These are phyloP conservation scores for Curvularia hawaiiensis DNA, from an alignment of 2,329 filamentous ascomycete species.

Conservation along the genomic window DNA sequence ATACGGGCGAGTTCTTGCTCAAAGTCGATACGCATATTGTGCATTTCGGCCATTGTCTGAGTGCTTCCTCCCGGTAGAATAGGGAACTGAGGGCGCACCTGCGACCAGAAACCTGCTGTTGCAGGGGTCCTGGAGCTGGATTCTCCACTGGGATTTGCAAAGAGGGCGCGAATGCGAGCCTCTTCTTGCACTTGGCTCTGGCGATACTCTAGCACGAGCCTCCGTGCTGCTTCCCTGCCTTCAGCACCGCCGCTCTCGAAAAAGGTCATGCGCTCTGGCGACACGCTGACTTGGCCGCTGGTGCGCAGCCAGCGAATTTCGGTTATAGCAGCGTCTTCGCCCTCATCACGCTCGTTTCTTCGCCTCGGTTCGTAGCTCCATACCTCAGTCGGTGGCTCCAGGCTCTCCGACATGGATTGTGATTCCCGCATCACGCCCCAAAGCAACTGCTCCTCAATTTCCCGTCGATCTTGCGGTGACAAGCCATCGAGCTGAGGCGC, in stretches of 20 bases:
- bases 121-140: not conserved
- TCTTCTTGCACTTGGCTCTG: not conserved
- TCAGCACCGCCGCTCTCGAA: conserved; percentile 1
- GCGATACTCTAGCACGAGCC: not conserved
- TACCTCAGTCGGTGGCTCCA: conserved; percentile 26
- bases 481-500: conserved; percentile 30
- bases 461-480: conserved; percentile 32
- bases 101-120: not conserved
- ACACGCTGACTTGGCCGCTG: not conserved
- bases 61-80: not conserved
- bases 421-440: conserved; percentile 43
- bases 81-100: not conserved
- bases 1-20: conserved; percentile 8
- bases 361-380: conserved; percentile 27
- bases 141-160: not conserved
- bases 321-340: conserved; percentile 1
- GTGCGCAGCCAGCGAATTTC: conserved; percentile 1
- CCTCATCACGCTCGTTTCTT: not conserved
- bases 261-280: not conserved
- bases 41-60: not conserved
- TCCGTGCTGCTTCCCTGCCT: conserved; percentile 4
- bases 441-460: conserved; percentile 40
- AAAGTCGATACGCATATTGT: not conserved
- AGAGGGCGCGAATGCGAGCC: conserved; percentile 3
- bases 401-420: conserved; percentile 13